Base-by-base conservation (phyloP, 2,329 filamentous ascomycete genomes). In the Aureobasidium musti region DNA sequence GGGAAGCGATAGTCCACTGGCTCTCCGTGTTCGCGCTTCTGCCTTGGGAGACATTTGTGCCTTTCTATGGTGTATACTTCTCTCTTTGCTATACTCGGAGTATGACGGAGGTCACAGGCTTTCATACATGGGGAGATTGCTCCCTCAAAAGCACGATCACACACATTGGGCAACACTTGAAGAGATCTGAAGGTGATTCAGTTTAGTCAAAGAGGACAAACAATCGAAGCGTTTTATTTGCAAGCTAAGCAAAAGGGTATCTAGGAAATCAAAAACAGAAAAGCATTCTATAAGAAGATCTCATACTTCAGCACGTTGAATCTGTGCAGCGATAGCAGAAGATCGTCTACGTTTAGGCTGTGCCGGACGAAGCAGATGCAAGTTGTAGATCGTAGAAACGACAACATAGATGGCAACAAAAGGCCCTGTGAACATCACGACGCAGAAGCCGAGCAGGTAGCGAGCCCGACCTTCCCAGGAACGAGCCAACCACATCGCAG, bases 381-480 rank as follows among this genome's bases (percentile, higher is more conserved):
- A 77, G 61, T 81, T 73, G 52, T 78, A 72, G 21, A 82, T 73
- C 0, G 80, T 80, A 67, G 81, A 81, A 1, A 77, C 68, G 14
- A 82, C 67, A 37, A 81, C 76, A 45, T 79, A 72, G 30, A 82
- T 77, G 70, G 81, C 81, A 70, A 81, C 74, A 53, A 81, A 78
- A 0, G 80, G 79, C 1, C 75, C 74, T 33, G 69, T 68, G 17
- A 74, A 64, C 19, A 71, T 65, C 64, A 73, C 74, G 19, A 76
- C 68, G n/a, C 61, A 35, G 19, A 76, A 67, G 4, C 75, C 75
- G 2, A 72, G 30, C 10, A 76, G 63, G 56, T 72, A 76, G 37
- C 75, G 74, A 10, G 67, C 26, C 8, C 74, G 70, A 45, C 74
- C 73, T 39, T 71, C 50, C 60, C 60, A 63, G 50, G 37, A 71